Evolutionary conservation across 1,139 yeast species (phyloP), one percentile per base, ranked within the genome.

Genomic region (Pichia sp.): DNA sequence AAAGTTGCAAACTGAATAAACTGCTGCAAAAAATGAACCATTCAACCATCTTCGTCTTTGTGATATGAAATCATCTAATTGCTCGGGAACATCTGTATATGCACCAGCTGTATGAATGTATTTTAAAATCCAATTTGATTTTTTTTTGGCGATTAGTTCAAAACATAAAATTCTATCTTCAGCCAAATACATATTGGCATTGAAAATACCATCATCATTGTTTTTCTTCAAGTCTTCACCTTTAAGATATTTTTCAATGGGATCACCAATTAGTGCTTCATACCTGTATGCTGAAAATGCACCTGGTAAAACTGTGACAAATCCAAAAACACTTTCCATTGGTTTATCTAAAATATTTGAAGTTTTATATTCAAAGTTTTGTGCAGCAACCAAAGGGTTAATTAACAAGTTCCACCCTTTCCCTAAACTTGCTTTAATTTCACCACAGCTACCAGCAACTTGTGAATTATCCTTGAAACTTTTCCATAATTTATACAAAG

Each of bases 371-470:
- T 85, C 95, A 61, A 85, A 85, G 61, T 85, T 85, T 60, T 85
- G 95, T 0, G 92, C 87, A 0, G 94, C 90, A 11, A 85, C 90
- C 44, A 85, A 67, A 6, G 95, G 95, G 61, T 85, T 85, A 24
- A 76, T 62, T 44, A 85, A 70, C 48, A 82, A 70, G n/a, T 48
- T 53, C 40, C 60, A 56, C 7, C 54, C 51, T 47, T 68, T 67
- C 7, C 94, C 92, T 50, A 84, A 69, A 52, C 82, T 73, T 2
- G 85, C 86, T 53, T 75, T 76, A 70, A 85, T 85, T 62, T 85
- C 95, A 26, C 95, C 95, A 73, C 95, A 85, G 2, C 94, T 89
- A 22, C 95, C 95, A 0, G 89, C 95, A n/a, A 85, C 87, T 50
- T 76, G 72, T 1, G 82, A 77, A 35, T 52, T 48, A 61, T 85